phyloP scores from a whole-genome alignment of 306 rosid species.

The Vigna hirtella region DNA sequence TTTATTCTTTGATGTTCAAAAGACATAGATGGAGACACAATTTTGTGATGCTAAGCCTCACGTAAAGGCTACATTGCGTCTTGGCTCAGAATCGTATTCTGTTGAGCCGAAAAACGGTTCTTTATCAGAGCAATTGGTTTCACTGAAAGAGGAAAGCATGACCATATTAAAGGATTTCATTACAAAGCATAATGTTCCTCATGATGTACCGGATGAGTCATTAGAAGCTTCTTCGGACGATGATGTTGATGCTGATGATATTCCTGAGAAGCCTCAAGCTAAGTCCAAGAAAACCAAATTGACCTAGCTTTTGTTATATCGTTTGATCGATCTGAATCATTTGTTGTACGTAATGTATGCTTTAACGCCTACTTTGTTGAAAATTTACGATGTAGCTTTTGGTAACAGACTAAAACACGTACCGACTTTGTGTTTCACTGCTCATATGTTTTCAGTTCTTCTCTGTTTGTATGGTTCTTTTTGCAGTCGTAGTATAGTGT shows the following conservation, averaged over 20 bases:
- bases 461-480: conserved; percentile 2
- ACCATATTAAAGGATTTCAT: conserved; percentile 78
- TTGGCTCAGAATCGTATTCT: conserved; percentile 66
- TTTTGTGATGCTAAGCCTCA: conserved; percentile 51
- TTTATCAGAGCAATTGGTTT: conserved; percentile 75
- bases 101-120: conserved; percentile 52
- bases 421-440: not conserved
- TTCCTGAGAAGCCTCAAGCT: conserved; percentile 55
- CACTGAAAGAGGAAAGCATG: conserved; percentile 81
- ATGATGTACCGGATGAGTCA: conserved; percentile 82
- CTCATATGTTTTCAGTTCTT: not conserved
- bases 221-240: conserved; percentile 71
- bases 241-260: conserved; percentile 63
- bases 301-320: conserved; percentile 49
- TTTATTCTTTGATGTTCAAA: conserved; percentile 4
- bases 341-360: conserved; percentile 32
- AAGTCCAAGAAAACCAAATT: conserved; percentile 78
- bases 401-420: not conserved
- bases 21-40: conserved; percentile 60
- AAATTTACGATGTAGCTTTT: not conserved
- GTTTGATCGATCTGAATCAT: not conserved
- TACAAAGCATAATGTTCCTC: conserved; percentile 81
- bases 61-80: conserved; percentile 61
- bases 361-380: conserved; percentile 18
- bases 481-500: not conserved